Conservation (phyloP, 352 stramenopile species). For the Globisporangium ultimum region DNA sequence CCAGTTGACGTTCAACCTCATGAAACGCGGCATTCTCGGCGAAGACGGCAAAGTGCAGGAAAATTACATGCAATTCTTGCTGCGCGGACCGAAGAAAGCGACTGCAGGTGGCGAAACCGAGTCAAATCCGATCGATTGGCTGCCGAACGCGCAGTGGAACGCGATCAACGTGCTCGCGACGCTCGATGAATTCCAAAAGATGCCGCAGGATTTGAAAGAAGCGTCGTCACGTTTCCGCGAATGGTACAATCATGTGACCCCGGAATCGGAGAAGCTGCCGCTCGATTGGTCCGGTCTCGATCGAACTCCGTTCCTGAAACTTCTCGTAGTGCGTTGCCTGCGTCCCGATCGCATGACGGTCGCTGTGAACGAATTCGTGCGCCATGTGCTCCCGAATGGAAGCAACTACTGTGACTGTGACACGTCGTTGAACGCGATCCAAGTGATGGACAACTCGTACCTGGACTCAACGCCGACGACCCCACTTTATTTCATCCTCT, state of each 20-base stretch:
- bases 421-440: conserved; percentile 92
- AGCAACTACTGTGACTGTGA: conserved; percentile 95
- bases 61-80: conserved; percentile 95
- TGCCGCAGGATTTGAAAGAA: conserved; percentile 95
- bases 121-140: conserved; percentile 86
- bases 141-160: conserved; percentile 91
- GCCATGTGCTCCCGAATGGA: conserved; percentile 90
- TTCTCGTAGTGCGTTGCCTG: conserved; percentile 93
- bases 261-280: conserved; percentile 96
- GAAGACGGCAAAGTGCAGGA: conserved; percentile 93
- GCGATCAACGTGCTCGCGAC: conserved; percentile 88
- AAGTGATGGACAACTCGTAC: conserved; percentile 96
- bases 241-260: conserved; percentile 97
- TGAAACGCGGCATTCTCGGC: conserved; percentile 94
- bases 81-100: conserved; percentile 85
- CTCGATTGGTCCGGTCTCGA: conserved; percentile 96
- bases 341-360: conserved; percentile 94
- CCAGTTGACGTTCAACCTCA: conserved; percentile 97
- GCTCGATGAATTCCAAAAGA: conserved; percentile 97
- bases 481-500: conserved; percentile 97
- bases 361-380: conserved; percentile 94
- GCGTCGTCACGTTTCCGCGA: conserved; percentile 95
- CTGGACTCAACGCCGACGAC: conserved; percentile 93
- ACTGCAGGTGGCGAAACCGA: conserved; percentile 42
- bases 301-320: conserved; percentile 94